Percentiles rank a stretch among this genome's conserved stretches.
Conservation (phyloP, 768 basidiomycete genomes). For the Phylloporus arenicola region DNA sequence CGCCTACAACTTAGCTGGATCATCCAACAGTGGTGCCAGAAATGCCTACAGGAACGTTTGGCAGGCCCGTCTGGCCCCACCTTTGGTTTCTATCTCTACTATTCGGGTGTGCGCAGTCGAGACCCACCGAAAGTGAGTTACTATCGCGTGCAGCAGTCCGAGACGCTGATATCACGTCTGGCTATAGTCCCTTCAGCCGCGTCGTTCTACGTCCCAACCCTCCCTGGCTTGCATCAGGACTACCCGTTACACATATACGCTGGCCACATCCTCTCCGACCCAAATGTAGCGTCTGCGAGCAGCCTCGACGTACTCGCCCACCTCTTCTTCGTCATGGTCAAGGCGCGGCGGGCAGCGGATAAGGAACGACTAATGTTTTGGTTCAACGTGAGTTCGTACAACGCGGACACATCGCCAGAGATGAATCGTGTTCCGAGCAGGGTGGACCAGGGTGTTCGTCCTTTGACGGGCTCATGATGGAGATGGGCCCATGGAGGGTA, state of each 20-base stretch:
- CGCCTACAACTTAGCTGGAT: background rate
- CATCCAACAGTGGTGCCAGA: background rate
- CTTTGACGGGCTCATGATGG: conserved; percentile 98
- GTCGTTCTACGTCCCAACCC: conserved; percentile 72
- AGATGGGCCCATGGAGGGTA: conserved; percentile 88
- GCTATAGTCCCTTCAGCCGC: conserved; percentile 67
- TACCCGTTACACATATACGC: conserved; percentile 76
- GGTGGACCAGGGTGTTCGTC: conserved; percentile 97
- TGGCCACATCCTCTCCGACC: conserved; percentile 82
- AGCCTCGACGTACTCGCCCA: conserved; percentile 67
- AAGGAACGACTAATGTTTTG: conserved; percentile 89
- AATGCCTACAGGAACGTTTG: conserved; percentile 4
- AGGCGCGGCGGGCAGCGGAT: conserved; percentile 84
- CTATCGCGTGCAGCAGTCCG: background rate
- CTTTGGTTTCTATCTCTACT: conserved; percentile 16
- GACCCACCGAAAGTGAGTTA: conserved; percentile 39
- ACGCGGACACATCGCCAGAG: background rate
- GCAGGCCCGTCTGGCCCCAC: conserved; percentile 8
- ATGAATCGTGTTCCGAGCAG: conserved; percentile 33
- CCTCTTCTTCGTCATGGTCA: conserved; percentile 84
- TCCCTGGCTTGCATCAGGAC: conserved; percentile 75
- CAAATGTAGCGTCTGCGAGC: conserved; percentile 44
- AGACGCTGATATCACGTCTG: background rate
- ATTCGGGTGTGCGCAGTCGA: conserved; percentile 16
- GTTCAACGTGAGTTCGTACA: conserved; percentile 72